phyloP scores from a whole-genome alignment of 805 yeast genomes.

The Yarrowia yakushimensis region DNA sequence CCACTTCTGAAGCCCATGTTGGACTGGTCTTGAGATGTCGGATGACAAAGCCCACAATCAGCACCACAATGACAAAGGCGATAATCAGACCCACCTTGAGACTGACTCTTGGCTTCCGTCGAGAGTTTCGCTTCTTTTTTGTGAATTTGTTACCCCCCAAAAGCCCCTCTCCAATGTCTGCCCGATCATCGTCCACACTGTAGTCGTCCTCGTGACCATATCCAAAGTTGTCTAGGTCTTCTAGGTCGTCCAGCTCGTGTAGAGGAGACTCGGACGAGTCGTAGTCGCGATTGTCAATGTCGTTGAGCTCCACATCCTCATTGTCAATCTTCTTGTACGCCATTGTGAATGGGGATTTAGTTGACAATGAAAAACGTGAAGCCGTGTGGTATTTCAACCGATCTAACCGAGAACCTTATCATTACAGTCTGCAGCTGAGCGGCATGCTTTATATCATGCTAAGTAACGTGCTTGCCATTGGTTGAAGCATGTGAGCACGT shows the following conservation, averaged over 20 bases:
- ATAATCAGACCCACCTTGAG: not conserved
- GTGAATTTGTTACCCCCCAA: not conserved
- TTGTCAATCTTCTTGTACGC: not conserved
- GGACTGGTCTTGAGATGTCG: not conserved
- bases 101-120: not conserved
- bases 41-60: conserved; percentile 1
- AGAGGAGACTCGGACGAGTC: not conserved
- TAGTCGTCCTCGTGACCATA: conserved; percentile 12
- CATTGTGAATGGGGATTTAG: not conserved
- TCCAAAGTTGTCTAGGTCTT: not conserved
- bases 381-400: conserved; percentile 16
- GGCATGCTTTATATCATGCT: not conserved
- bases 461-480: not conserved
- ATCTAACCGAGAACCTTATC: conserved; percentile 25
- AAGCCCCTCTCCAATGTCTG: conserved; percentile 14
- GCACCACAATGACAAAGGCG: not conserved
- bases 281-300: not conserved
- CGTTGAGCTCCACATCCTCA: conserved; percentile 4
- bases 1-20: not conserved
- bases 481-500: conserved; percentile 10
- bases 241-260: not conserved
- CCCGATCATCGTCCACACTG: conserved; percentile 5
- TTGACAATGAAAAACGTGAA: not conserved
- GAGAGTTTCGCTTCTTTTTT: not conserved
- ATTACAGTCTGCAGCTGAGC: not conserved